Evolutionary conservation across 2,329 filamentous ascomycete species (phyloP).

Genomic region (Thyridium curvatum): DNA sequence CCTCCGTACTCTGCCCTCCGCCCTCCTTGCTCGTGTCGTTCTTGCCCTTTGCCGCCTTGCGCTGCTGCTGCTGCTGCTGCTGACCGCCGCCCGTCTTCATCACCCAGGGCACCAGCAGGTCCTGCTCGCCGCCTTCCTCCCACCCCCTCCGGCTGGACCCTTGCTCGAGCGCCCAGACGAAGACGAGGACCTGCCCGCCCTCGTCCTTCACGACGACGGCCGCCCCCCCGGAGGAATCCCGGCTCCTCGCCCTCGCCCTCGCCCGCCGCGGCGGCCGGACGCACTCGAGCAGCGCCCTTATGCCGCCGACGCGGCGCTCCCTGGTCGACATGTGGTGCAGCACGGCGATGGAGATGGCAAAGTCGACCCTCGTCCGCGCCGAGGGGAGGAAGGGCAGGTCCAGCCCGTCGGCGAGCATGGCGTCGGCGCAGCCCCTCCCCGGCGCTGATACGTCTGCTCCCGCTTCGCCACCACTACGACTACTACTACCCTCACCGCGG

Average conservation of each 20-base stretch:
- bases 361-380: slow-evolving; percentile 48
- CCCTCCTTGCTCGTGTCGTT: background rate
- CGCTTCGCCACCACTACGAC: slow-evolving; percentile 9
- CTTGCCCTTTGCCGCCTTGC: background rate
- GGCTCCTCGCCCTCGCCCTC: slow-evolving; percentile 9
- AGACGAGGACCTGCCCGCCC: slow-evolving; percentile 57
- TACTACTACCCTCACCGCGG: too few relatives aligned
- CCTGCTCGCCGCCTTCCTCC: slow-evolving; percentile 77
- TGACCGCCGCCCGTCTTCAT: slow-evolving; percentile 38
- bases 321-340: slow-evolving; percentile 86
- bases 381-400: slow-evolving; percentile 66
- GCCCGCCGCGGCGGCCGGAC: slow-evolving; percentile 32
- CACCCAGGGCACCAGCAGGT: slow-evolving; percentile 95
- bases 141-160: slow-evolving; percentile 79
- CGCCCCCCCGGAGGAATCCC: background rate
- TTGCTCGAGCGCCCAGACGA: slow-evolving; percentile 96
- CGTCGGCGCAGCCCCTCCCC: slow-evolving; percentile 40
- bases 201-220: background rate
- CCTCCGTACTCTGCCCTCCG: background rate
- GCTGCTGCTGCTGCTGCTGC: slow-evolving; percentile 2
- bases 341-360: slow-evolving; percentile 90
- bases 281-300: slow-evolving; percentile 63
- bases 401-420: slow-evolving; percentile 75
- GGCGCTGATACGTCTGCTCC: slow-evolving; percentile 1
- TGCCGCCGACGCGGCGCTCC: slow-evolving; percentile 64